Conservation (phyloP, 768 basidiomycete species). For the Leccinum olivaceopallidum region DNA sequence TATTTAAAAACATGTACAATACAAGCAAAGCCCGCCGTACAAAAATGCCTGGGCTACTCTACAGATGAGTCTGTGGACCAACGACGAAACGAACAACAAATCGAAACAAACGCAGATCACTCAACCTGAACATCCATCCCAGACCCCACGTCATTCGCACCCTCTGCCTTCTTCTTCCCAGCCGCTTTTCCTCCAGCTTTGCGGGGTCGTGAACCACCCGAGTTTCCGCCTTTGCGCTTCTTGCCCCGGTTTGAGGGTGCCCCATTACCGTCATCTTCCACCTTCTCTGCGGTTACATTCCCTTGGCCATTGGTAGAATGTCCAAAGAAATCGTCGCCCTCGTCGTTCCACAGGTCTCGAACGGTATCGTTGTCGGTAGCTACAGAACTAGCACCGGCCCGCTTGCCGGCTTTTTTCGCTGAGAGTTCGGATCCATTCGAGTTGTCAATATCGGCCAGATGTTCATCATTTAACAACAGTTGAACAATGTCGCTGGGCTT, state of each 20-base stretch:
- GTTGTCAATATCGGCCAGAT: conserved; percentile 70
- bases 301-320: conserved; percentile 41
- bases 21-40: conserved; percentile 31
- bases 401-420: conserved; percentile 36
- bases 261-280: conserved; percentile 32
- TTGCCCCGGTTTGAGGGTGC: conserved; percentile 31
- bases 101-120: conserved; percentile 17
- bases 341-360: conserved; percentile 82
- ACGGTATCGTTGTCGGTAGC: conserved; percentile 39
- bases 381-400: conserved; percentile 29
- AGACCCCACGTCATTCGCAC: conserved; percentile 24
- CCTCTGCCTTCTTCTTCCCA: conserved; percentile 33
- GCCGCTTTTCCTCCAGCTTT: conserved; percentile 33
- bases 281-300: conserved; percentile 22
- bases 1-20: conserved; percentile 27
- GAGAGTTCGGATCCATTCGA: conserved; percentile 41
- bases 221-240: conserved; percentile 34
- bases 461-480: conserved; percentile 91
- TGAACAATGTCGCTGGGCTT: conserved; percentile 98
- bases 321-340: conserved; percentile 85
- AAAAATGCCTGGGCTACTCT: conserved; percentile 32
- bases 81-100: conserved; percentile 15
- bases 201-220: conserved; percentile 25
- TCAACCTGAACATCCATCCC: conserved; percentile 29
- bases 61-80: conserved; percentile 24